Base-by-base conservation (phyloP, 805 yeast genomes). In the Yarrowia sp. region DNA sequence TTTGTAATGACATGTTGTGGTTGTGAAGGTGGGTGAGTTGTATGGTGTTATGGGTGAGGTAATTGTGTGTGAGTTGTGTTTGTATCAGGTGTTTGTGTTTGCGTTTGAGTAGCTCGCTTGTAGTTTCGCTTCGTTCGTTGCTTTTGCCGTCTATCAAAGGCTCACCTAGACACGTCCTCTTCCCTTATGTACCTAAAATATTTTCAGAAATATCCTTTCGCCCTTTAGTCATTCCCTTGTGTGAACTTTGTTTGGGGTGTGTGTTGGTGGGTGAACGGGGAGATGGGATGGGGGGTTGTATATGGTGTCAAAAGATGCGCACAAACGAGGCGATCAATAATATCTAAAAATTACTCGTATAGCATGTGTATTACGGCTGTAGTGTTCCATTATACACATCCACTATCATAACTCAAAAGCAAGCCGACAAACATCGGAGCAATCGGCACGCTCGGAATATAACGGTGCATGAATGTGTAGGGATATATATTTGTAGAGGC, bases 401-500 rank as follows among this genome's bases (percentile, higher is more conserved):
- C 28, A 22, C 28, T 22, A 22, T 22, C 28, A 31, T 33, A 51
- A 51, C 43, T 33, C 22, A 18, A 17, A n/a, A 33, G 7, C 8
- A 18, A 17, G 42, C 42, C 57, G 57, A 38, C 43, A 51, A 51
- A 51, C 58, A 51, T 51, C 58, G 58, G 58, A 51, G 58, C 58
- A 51, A 51, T 38, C 58, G 57, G 57, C 32, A 38, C 9, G 17
- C 1, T 22, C 42, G 58, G 58, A 51, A 51, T 6, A 36, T 18
- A 22, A 50, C 42, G 57, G 51, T 31, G 18, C 43, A 22, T 22
- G 28, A 22, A 22, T 22, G 28, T 22, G 28, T 5, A 22, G 5
- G 28, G 5, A 22, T 22, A 22, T 22, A 22, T 22, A 22, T 22
- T n/a, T 5, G 28, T 5, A 22, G n/a, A 22, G 28, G 28, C 28